These are phyloP conservation scores for Trichoderma sp. DNA, from an alignment of 2,329 filamentous ascomycete species.

Conservation along the genomic window DNA sequence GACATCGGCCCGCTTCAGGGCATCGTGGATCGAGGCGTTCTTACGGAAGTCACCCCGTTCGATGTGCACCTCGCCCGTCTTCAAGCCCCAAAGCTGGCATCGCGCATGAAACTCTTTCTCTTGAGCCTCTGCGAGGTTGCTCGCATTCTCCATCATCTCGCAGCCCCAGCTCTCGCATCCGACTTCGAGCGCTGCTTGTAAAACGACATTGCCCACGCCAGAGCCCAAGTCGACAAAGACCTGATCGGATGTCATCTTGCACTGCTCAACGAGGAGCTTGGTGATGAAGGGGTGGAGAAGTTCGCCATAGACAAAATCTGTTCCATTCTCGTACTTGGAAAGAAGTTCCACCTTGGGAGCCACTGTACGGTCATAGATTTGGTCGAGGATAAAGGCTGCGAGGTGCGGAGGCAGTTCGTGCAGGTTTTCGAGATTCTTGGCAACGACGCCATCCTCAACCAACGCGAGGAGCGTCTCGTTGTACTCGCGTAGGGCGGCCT, in stretches of 20 bases:
- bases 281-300: conserved; percentile 81
- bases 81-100: conserved; percentile 84
- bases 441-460: conserved; percentile 68
- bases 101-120: conserved; percentile 80
- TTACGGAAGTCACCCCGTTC: conserved; percentile 81
- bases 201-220: conserved; percentile 90
- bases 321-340: conserved; percentile 82
- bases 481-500: conserved; percentile 70
- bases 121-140: conserved; percentile 76
- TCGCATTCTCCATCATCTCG: conserved; percentile 92
- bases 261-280: conserved; percentile 73
- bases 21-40: conserved; percentile 65
- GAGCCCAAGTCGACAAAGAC: conserved; percentile 94
- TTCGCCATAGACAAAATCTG: conserved; percentile 93
- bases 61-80: conserved; percentile 74
- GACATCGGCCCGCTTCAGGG: conserved; percentile 85
- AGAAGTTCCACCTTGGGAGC: conserved; percentile 83
- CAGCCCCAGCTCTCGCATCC: conserved; percentile 96
- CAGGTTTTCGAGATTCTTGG: conserved; percentile 66
- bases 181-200: conserved; percentile 89
- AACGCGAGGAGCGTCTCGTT: conserved; percentile 68
- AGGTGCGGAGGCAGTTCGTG: conserved; percentile 69
- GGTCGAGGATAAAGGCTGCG: conserved; percentile 76
- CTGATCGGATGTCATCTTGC: conserved; percentile 74
- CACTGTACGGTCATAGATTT: conserved; percentile 90